Percentiles rank a stretch among this genome's conserved stretches.
phyloP scores from a whole-genome alignment of 1,284 basidiomycete species.

The Sparassis latifolia region DNA sequence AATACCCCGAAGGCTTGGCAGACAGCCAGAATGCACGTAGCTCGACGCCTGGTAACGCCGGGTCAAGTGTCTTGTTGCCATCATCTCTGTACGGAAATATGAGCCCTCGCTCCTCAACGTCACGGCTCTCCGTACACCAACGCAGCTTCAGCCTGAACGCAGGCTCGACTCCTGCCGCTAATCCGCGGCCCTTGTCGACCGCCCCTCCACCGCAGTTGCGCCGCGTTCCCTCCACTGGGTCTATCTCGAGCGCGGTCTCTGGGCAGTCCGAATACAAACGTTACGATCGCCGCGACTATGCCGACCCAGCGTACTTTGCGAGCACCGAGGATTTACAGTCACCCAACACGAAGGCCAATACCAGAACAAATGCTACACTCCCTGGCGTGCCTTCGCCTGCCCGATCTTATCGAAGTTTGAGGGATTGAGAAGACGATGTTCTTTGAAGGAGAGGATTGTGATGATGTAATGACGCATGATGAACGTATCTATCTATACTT shows the following conservation, averaged over 20 bases:
- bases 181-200: conserved; percentile 17
- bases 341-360: conserved; percentile 23
- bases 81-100: neutral
- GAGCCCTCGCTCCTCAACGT: conserved; percentile 17
- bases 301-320: conserved; percentile 27
- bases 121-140: conserved; percentile 15
- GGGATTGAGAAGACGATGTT: neutral
- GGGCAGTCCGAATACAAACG: conserved; percentile 20
- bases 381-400: conserved; percentile 13
- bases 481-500: too few relatives aligned
- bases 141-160: conserved; percentile 26
- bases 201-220: conserved; percentile 12
- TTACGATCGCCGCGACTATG: conserved; percentile 22
- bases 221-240: conserved; percentile 21
- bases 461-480: too few relatives aligned
- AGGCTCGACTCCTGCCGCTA: conserved; percentile 23
- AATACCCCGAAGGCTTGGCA: conserved; percentile 12
- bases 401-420: conserved; percentile 18
- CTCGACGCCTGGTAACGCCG: conserved; percentile 7
- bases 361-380: conserved; percentile 19
- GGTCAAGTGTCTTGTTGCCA: conserved; percentile 4
- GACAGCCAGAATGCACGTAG: neutral
- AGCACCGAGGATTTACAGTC: conserved; percentile 25
- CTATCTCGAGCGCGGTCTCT: conserved; percentile 21
- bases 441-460: too few relatives aligned